Evolutionary conservation across 2,329 filamentous ascomycete genomes (phyloP).

Genomic region (Cladophialophora psammophila): DNA sequence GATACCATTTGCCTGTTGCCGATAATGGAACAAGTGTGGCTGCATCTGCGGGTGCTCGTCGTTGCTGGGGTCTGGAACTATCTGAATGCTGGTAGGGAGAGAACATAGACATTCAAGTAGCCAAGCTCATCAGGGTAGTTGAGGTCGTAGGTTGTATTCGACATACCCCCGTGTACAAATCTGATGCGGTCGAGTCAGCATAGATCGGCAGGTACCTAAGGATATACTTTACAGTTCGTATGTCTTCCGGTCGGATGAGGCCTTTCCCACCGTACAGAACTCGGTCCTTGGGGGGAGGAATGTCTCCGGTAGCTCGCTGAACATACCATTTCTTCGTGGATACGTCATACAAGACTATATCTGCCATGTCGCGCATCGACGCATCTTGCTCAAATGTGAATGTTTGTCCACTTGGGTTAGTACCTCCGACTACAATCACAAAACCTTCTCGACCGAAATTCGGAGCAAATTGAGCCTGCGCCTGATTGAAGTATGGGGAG

Average conservation of each 20-base stretch:
- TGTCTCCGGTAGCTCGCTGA: constrained; percentile 9
- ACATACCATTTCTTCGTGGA: background rate
- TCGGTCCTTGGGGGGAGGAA: background rate
- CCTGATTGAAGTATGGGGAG: constrained; percentile 1
- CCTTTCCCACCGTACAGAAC: constrained; percentile 1
- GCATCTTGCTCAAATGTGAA: constrained; percentile 1
- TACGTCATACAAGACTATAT: constrained; percentile 3
- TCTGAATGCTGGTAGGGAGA: constrained; percentile 13
- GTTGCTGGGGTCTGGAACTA: background rate
- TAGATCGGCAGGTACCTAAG: too few relatives aligned
- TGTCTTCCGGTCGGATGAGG: background rate
- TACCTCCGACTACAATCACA: background rate
- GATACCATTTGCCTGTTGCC: constrained; percentile 10
- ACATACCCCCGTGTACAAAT: constrained; percentile 1
- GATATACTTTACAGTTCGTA: constrained; percentile 6
- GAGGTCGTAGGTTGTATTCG: constrained; percentile 1
- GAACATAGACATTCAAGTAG: constrained; percentile 5
- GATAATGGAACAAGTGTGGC: constrained; percentile 3
- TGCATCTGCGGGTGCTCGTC: background rate
- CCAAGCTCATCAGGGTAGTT: background rate
- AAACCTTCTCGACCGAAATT: constrained; percentile 5
- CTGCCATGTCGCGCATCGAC: background rate
- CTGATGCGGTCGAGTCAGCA: background rate
- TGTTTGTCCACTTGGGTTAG: background rate
- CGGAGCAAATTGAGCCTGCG: background rate